phyloP scores from a whole-genome alignment of 345 rosid species.

The Rhodamnia argentea region DNA sequence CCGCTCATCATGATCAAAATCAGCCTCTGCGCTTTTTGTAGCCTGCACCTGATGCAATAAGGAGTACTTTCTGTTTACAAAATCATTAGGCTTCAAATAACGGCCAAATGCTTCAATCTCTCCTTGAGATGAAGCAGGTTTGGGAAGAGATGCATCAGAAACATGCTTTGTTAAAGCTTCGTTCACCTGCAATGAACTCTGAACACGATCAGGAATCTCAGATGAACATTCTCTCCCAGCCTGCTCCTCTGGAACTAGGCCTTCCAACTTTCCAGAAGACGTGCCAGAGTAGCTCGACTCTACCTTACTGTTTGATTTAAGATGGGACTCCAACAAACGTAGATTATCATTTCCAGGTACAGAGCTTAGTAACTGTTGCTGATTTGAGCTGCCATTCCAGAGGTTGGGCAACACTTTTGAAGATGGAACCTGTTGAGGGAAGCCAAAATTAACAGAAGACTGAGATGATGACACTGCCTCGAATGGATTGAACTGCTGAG shows the following conservation, averaged over 20 bases:
- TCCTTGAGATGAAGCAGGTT: constrained; percentile 22
- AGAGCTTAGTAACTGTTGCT: constrained; percentile 24
- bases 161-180: constrained; percentile 13
- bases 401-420: not conserved
- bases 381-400: constrained; percentile 1
- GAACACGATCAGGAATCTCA: constrained; percentile 6
- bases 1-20: constrained; percentile 32
- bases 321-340: constrained; percentile 19
- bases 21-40: constrained; percentile 26
- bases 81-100: constrained; percentile 37
- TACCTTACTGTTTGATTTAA: constrained; percentile 21
- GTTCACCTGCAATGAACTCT: constrained; percentile 15
- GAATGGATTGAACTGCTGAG: constrained; percentile 34
- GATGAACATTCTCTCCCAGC: constrained; percentile 16
- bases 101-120: constrained; percentile 54
- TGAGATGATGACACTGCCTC: constrained; percentile 37
- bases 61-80: constrained; percentile 29
- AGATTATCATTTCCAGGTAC: constrained; percentile 22
- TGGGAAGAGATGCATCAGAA: constrained; percentile 16
- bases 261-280: constrained; percentile 23
- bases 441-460: constrained; percentile 18
- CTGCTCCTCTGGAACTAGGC: constrained; percentile 26
- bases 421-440: constrained; percentile 18
- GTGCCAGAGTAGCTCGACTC: constrained; percentile 26
- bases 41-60: constrained; percentile 42